Percentiles rank a stretch among this genome's conserved stretches.
Conservation (phyloP, 2,329 filamentous ascomycete genomes). For the Phaeophleospora eucalypticola region DNA sequence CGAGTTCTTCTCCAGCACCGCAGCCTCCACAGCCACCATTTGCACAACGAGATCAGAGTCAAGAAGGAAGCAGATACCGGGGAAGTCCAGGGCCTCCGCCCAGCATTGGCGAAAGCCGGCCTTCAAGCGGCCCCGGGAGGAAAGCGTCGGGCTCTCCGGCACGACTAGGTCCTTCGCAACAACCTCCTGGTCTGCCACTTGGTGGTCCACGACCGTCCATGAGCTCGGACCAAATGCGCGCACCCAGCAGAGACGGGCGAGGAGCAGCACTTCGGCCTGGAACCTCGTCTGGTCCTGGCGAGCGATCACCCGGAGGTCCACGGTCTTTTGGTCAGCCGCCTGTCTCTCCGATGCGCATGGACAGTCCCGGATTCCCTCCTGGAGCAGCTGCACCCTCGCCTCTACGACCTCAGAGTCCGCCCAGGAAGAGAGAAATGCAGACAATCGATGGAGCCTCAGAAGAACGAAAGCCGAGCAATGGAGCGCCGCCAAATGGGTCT, state of each 20-base stretch:
- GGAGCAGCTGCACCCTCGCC: constrained; percentile 4
- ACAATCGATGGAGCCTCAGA: constrained; percentile 17
- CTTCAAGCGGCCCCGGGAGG: constrained; percentile 16
- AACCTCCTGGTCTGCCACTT: constrained; percentile 7
- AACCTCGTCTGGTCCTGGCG: constrained; percentile 23
- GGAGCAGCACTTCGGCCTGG: constrained; percentile 23
- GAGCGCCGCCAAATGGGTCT: constrained; percentile 6
- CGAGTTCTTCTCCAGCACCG: constrained; percentile 14
- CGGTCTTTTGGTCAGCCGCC: constrained; percentile 2
- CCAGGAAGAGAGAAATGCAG: constrained; percentile 14
- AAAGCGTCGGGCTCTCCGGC: constrained; percentile 22
- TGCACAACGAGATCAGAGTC: constrained; percentile 28
- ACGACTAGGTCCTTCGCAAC: constrained; percentile 9
- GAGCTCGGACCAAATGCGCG: constrained; percentile 35
- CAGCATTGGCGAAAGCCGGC: constrained; percentile 22
- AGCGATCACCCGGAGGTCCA: constrained; percentile 8
- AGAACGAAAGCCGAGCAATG: constrained; percentile 13
- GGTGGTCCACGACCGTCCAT: constrained; percentile 26
- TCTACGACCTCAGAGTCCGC: constrained; percentile 21
- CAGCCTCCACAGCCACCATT: constrained; percentile 32
- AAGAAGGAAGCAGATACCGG: constrained; percentile 28
- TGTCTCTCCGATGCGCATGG: constrained; percentile 4
- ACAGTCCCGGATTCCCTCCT: constrained; percentile 3
- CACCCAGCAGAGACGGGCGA: constrained; percentile 25
- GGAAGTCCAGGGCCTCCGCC: constrained; percentile 29